Base-by-base conservation (phyloP, 2,329 filamentous ascomycete genomes). In the Talaromyces sp. region DNA sequence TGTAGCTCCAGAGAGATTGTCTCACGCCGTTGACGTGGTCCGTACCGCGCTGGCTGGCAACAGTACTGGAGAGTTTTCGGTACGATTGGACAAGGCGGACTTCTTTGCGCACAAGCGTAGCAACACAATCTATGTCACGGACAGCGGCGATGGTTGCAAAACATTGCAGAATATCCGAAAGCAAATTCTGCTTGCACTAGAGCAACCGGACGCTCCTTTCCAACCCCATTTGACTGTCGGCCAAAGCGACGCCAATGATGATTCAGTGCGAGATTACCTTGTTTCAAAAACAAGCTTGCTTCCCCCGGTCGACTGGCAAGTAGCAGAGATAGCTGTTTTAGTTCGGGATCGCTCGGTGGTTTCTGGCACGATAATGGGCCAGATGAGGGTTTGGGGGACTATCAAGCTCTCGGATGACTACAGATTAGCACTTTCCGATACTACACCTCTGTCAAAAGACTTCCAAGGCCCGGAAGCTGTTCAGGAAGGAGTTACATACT, bases 161-260 rank as follows among this genome's bases (percentile, higher is more conserved):
- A 60, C 60, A 4, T 52, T 67, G 49, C 61, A 2, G 36, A 30
- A n/a, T 2, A n/a, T 58, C 2, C 55, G 39, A 19, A 25, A 19
- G 15, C 22, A 44, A 10, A 64, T 83, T 9, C 65, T 80, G n/a
- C 60, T 60, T 4, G 71, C 73, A 1, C 66, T 84, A 17, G 73
- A 74, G 1, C 72, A 73, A 44, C 33, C 62, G 4, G 62, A 62
- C 4, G 60, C 65, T 11, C 64, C 64, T 3, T 82, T 77, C 62
- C 75, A 70, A 13, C 76, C 79, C 67, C 86, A 89, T 69, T 72
- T 89, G 72, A 88, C 85, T 0, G 73, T 89, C 27, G 87, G 83
- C 0, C 86, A 89, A 66, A 84, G 78, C 49, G 77, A 81, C 39
- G 78, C 84, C 27, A 66, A 73, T 10, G 69, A 73, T 4, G 72